Evolutionary conservation across 75 land plant species (phyloP), one percentile per base, ranked within the genome.

Genomic region (Pinus albicaulis): DNA sequence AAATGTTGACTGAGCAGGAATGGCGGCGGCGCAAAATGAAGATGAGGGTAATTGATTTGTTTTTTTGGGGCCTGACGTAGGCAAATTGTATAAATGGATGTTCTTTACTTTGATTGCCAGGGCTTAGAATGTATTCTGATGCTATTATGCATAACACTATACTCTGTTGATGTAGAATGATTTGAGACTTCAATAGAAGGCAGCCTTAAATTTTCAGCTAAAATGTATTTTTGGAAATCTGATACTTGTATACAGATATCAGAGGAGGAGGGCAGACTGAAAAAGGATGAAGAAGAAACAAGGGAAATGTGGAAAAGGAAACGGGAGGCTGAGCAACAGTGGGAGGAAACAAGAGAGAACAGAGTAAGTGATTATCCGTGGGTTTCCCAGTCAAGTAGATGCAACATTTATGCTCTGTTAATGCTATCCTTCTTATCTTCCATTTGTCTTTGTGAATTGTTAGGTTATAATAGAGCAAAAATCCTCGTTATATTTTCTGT

Each of bases 291-390:
- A 82, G 99, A 95, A 76, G 98, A 98, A 82, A 81, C 93, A 20
- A 91, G 90, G 77, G 99, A 98, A 74, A 92, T 92, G 91, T 98
- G 98, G 95, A 98, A 98, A 80, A 87, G 92, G 60, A 98, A 98
- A 83, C 95, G 99, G 55, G 95, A 98, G 80, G 89, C 92, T 77
- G 95, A 98, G 77, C 90, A 98, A 84, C 90, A 95, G 78, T 98
- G 99, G 99, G 99, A 98, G 86, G 99, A 93, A 73, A 95, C 98
- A 36, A 84, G 99, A 84, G 99, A 98, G 73, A 83, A 94, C 25
- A 79, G 99, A 86, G 99, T 94, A 76, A 59, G 86, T 59, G 25
- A 53, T 78, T 23, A 34, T 74, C n/a, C 11, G 53, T 10, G 53
- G 11, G 53, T 48, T 48, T 48, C 11, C 53, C 2, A 0, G 53